phyloP scores from a whole-genome alignment of 768 basidiomycete species.

The Butyriboletus loyo region DNA sequence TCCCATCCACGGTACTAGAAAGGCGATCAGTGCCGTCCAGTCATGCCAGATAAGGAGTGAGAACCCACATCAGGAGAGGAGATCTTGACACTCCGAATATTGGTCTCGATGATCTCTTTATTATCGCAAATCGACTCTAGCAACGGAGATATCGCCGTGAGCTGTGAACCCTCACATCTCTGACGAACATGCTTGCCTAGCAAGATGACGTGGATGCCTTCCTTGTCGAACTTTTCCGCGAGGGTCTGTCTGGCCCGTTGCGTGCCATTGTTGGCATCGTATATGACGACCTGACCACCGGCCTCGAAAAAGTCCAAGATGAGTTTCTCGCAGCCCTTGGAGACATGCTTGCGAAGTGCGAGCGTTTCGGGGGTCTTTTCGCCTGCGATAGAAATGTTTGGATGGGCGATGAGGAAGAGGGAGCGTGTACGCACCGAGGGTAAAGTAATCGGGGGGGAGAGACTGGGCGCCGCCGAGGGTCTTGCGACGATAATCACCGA shows the following conservation, averaged over 20 bases:
- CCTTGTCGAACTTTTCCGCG: constrained; percentile 81
- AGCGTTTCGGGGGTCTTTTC: constrained; percentile 81
- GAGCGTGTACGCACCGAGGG: constrained; percentile 49
- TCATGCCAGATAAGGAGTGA: neutral
- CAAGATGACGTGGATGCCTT: constrained; percentile 89
- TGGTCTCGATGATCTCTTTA: constrained; percentile 87
- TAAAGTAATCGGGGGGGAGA: constrained; percentile 91
- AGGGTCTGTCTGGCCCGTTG: constrained; percentile 62
- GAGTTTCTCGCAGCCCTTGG: constrained; percentile 80
- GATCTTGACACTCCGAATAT: constrained; percentile 96
- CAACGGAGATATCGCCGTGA: constrained; percentile 2
- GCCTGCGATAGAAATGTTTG: constrained; percentile 40
- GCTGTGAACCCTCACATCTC: neutral
- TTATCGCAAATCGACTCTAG: constrained; percentile 90
- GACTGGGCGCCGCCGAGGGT: constrained; percentile 84
- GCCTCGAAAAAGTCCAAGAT: constrained; percentile 85
- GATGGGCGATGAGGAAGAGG: neutral
- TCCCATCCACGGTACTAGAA: constrained; percentile 88
- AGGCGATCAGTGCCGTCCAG: neutral
- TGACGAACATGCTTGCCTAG: constrained; percentile 55
- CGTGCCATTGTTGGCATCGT: constrained; percentile 95
- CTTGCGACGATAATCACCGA: constrained; percentile 94
- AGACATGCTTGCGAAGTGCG: constrained; percentile 67
- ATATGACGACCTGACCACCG: constrained; percentile 95
- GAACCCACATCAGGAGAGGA: constrained; percentile 92